Evolutionary conservation across 2,329 filamentous ascomycete genomes (phyloP).

Genomic region (Aspergillus japonicus): DNA sequence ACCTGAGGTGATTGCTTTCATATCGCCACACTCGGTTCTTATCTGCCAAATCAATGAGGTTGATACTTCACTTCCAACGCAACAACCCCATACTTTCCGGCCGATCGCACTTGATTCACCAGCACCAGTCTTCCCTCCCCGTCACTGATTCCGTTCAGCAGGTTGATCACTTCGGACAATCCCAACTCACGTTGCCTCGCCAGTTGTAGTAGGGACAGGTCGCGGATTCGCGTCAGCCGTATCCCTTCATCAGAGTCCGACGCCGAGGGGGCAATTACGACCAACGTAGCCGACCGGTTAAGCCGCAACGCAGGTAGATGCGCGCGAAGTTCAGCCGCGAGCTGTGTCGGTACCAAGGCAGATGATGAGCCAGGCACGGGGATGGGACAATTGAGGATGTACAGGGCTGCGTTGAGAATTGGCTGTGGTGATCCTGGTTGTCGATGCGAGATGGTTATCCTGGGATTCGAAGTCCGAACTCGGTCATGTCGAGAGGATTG

Average conservation of each 20-base stretch:
- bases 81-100: slow-evolving; percentile 11
- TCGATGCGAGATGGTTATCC: slow-evolving; percentile 9
- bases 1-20: no score
- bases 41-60: background rate
- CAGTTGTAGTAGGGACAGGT: no score
- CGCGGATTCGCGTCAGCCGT: no score
- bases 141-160: slow-evolving; percentile 29
- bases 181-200: slow-evolving; percentile 28
- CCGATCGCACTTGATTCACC: slow-evolving; percentile 20
- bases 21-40: no score
- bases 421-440: slow-evolving; percentile 5
- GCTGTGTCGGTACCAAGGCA: slow-evolving; percentile 11
- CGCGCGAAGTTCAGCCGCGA: slow-evolving; percentile 30
- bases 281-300: slow-evolving; percentile 25
- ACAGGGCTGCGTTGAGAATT: slow-evolving; percentile 32
- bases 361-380: slow-evolving; percentile 10
- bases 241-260: no score
- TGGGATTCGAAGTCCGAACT: background rate
- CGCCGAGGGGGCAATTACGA: slow-evolving; percentile 20
- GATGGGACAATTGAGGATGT: slow-evolving; percentile 32
- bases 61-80: slow-evolving; percentile 23
- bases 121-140: slow-evolving; percentile 23
- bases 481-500: slow-evolving; percentile 5
- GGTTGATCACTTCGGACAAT: slow-evolving; percentile 28
- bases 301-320: slow-evolving; percentile 33